Evolutionary conservation across 2,329 filamentous ascomycete species (phyloP), one percentile per base, ranked within the genome.

Genomic region (Pseudocercospora macadamiae): DNA sequence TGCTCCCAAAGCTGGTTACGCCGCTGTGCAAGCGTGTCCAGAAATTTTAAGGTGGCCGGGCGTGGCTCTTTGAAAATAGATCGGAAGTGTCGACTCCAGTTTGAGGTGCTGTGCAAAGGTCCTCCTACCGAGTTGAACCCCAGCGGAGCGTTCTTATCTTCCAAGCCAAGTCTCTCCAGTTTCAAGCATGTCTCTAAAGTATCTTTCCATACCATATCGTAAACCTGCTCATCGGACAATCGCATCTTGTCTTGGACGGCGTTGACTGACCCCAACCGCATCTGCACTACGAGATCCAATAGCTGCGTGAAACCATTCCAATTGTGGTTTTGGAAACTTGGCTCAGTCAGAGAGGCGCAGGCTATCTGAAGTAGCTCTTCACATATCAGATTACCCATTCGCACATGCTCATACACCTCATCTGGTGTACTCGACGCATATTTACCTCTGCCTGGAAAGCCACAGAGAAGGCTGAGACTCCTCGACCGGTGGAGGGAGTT

Each of bases 11-110:
- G 48, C 4, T 65, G 44, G 49, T 77, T 62, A 47, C 74, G 68
- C 6, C 62, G 64, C 59, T 63, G 63, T 25, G 75, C 74, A 26
- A 77, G 63, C 19, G 72, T 63, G 45, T 77, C 73, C 1, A 76
- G 42, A 52, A 77, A 77, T 3, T 51, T 66, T 48, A 70, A 71
- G 0, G 66, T 69, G 1, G 71, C 66, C 2, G 63, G 48, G 2
- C 61, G 55, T 9, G 55, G 60, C n/a, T 28, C 39, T 6, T 47
- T 26, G 14, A 59, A 28, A 3, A 16, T 14, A 12, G 21, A 14
- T 39, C 48, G 39, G 4, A 21, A 25, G 21, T 23, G 23, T 10
- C 19, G 26, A 21, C 42, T 26, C 19, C 21, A 28, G n/a, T 32
- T 7, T 55, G 16, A 19, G 26, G 36, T 34, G 19, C 30, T 37